Conservation (phyloP, 768 basidiomycete species). For the Mycena haematopus region DNA sequence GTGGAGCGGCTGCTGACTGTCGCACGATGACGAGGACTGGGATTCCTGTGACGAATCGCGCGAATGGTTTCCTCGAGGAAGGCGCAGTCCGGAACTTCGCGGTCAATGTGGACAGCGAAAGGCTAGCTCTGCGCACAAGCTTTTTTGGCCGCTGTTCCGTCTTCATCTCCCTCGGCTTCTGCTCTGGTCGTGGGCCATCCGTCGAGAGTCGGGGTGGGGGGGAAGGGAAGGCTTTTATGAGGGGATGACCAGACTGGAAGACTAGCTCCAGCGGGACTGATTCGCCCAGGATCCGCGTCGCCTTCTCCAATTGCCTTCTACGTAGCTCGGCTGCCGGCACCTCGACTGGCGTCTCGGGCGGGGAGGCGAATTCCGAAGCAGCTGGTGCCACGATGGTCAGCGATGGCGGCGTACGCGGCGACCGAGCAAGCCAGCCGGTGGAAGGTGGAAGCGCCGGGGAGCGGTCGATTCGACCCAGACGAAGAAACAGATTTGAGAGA, state of each 20-base stretch:
- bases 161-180: constrained; percentile 2
- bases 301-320: constrained; percentile 22
- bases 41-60: constrained; percentile 18
- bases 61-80: constrained; percentile 5
- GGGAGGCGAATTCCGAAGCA: constrained; percentile 9
- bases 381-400: background rate
- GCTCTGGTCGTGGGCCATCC: constrained; percentile 13
- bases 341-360: constrained; percentile 16
- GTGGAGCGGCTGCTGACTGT: background rate
- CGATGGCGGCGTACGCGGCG: constrained; percentile 1
- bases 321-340: constrained; percentile 22
- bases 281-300: constrained; percentile 24
- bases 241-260: constrained; percentile 20
- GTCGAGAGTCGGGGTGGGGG: constrained; percentile 16
- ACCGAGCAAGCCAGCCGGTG: constrained; percentile 13
- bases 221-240: constrained; percentile 10
- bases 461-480: background rate
- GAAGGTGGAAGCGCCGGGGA: background rate
- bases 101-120: constrained; percentile 10
- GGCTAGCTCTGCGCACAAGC: constrained; percentile 18
- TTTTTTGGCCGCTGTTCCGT: constrained; percentile 6
- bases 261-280: constrained; percentile 25
- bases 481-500: constrained; percentile 18
- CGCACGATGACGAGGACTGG: constrained; percentile 12
- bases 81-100: constrained; percentile 10